Conservation (phyloP, 1,139 yeast genomes). For the Diutina pseudorugosa region DNA sequence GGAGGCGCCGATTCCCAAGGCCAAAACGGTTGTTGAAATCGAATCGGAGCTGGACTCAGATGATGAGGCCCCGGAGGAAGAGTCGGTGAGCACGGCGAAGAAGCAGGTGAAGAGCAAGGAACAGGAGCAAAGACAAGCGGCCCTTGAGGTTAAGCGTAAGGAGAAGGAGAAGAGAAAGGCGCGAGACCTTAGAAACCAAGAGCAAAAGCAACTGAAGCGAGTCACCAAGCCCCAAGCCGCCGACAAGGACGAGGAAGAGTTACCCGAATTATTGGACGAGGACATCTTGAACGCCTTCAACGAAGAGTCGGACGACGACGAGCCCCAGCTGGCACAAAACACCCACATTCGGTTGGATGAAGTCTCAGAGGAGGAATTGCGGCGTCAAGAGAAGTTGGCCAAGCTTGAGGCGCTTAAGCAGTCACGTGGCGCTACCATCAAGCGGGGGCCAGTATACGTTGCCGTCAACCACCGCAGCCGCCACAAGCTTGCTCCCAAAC, state of each 20-base stretch:
- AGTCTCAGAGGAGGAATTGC: slow-evolving; percentile 23
- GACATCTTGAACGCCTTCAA: slow-evolving; percentile 22
- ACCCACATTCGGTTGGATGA: slow-evolving; percentile 17
- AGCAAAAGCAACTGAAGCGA: slow-evolving; percentile 35
- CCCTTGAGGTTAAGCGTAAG: slow-evolving; percentile 24
- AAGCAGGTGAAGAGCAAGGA: background rate
- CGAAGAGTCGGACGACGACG: slow-evolving; percentile 10
- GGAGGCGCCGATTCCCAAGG: background rate
- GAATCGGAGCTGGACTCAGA: slow-evolving; percentile 1
- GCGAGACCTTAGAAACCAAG: slow-evolving; percentile 37
- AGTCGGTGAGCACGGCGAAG: background rate
- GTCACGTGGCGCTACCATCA: slow-evolving; percentile 22
- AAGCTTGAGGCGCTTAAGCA: slow-evolving; percentile 31
- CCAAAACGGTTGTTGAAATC: background rate
- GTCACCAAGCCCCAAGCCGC: slow-evolving; percentile 17
- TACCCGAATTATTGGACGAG: slow-evolving; percentile 41
- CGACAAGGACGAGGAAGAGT: slow-evolving; percentile 16
- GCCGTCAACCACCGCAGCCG: slow-evolving; percentile 21
- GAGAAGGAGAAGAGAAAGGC: slow-evolving; percentile 22
- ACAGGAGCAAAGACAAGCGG: slow-evolving; percentile 14
- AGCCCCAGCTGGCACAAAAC: slow-evolving; percentile 7
- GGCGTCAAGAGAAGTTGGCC: slow-evolving; percentile 23
- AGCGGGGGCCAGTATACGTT: slow-evolving; percentile 48
- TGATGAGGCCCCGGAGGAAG: slow-evolving; percentile 3
- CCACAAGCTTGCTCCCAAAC: slow-evolving; percentile 31